These are phyloP conservation scores for Paramecium caudatum DNA, from an alignment of 73 alveolate species.

Conservation along the genomic window DNA sequence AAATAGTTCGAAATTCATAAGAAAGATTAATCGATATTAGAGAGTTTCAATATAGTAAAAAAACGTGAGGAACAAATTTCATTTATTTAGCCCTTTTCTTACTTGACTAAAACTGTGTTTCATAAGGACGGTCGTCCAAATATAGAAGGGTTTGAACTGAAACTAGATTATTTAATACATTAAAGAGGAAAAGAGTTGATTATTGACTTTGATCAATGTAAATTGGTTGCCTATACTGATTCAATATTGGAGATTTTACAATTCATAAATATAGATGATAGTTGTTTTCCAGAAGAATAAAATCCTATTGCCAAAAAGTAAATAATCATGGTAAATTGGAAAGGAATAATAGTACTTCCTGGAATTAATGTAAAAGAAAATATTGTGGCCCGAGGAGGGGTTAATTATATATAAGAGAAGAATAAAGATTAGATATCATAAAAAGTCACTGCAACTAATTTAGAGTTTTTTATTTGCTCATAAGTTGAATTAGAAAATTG, in stretches of 20 bases:
- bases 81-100: background rate
- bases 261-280: background rate
- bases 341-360: constrained; percentile 13
- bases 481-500: background rate
- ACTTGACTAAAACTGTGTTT: background rate
- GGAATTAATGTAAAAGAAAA: background rate
- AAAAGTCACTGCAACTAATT: background rate
- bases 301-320: background rate
- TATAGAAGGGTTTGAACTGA: background rate
- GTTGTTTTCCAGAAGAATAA: background rate
- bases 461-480: constrained; percentile 26
- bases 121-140: background rate
- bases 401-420: constrained; percentile 34
- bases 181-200: background rate
- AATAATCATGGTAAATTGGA: background rate
- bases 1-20: background rate
- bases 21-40: too few relatives aligned
- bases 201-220: constrained; percentile 11
- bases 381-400: background rate
- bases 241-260: background rate
- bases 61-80: too few relatives aligned
- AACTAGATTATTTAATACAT: background rate
- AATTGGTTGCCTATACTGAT: background rate
- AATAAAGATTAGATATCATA: background rate
- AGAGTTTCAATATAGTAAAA: too few relatives aligned